phyloP scores from a whole-genome alignment of 768 basidiomycete genomes.

The Boletus sensibilis region DNA sequence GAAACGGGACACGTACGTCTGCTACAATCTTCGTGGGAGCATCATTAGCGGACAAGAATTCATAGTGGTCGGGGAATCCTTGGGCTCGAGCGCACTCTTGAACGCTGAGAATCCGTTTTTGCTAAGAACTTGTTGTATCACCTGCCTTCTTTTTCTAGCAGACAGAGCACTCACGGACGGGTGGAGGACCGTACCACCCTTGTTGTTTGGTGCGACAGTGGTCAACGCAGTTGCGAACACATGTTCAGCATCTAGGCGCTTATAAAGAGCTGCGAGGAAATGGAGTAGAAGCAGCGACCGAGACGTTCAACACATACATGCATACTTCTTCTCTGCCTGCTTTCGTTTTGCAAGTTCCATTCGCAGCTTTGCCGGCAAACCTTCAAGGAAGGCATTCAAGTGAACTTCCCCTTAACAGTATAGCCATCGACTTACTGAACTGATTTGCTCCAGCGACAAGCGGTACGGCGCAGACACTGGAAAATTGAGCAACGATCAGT shows the following conservation, averaged over 20 bases:
- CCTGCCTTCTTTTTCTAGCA: background rate
- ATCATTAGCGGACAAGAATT: conserved; percentile 52
- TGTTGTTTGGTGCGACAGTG: conserved; percentile 47
- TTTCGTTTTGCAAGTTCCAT: conserved; percentile 35
- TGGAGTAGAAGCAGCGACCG: conserved; percentile 3
- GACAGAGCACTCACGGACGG: conserved; percentile 38
- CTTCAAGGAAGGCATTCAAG: conserved; percentile 26
- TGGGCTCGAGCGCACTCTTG: conserved; percentile 72
- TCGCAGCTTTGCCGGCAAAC: conserved; percentile 42
- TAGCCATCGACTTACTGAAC: conserved; percentile 36
- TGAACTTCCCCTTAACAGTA: background rate
- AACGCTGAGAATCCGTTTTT: conserved; percentile 68
- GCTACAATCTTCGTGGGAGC: conserved; percentile 35
- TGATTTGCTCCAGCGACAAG: conserved; percentile 51
- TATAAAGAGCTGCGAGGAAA: conserved; percentile 46
- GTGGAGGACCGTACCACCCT: conserved; percentile 45
- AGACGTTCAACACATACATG: conserved; percentile 22
- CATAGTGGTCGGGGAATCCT: conserved; percentile 72
- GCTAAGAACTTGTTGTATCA: conserved; percentile 38
- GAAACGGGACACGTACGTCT: conserved; percentile 47
- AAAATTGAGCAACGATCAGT: background rate
- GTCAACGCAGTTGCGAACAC: conserved; percentile 70
- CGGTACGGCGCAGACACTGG: conserved; percentile 56
- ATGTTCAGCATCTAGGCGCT: conserved; percentile 50
- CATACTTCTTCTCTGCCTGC: conserved; percentile 26